Evolutionary conservation across 129 eudicot genomes (phyloP).

Genomic region (Heracleum sosnowskyi): DNA sequence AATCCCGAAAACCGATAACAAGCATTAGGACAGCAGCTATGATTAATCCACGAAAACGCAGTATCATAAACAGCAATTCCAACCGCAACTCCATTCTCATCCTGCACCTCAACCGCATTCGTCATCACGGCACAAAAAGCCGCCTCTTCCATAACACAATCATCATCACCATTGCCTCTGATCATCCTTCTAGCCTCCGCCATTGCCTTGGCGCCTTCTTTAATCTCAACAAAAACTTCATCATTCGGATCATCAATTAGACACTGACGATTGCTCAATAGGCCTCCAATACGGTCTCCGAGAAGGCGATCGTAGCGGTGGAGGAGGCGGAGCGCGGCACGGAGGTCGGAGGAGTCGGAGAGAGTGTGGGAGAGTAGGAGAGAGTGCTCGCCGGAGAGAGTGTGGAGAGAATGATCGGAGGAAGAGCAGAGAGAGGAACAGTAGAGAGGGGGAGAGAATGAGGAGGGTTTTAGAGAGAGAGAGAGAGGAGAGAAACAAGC

Average conservation of each 20-base stretch:
- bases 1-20: constrained; percentile 37
- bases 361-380: constrained; percentile 14
- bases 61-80: constrained; percentile 56
- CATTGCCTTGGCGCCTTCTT: constrained; percentile 40
- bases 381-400: constrained; percentile 5
- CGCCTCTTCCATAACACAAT: constrained; percentile 33
- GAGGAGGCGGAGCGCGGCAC: constrained; percentile 56
- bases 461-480: neutral
- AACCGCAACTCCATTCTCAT: constrained; percentile 26
- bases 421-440: constrained; percentile 42
- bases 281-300: constrained; percentile 12
- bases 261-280: constrained; percentile 34
- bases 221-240: constrained; percentile 23
- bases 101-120: constrained; percentile 72
- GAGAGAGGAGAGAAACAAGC: constrained; percentile 42
- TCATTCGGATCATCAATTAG: constrained; percentile 18
- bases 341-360: constrained; percentile 50
- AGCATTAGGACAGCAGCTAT: constrained; percentile 72
- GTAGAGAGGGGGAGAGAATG: constrained; percentile 15
- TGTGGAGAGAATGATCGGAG: constrained; percentile 24
- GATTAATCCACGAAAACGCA: constrained; percentile 69
- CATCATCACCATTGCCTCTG: constrained; percentile 9
- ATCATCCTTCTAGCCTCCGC: constrained; percentile 23
- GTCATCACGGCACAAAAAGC: constrained; percentile 50
- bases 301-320: neutral